A percentile compares a stretch with the other conserved stretches of the same genome.
phyloP scores from a whole-genome alignment of 1,284 basidiomycete species.

The Trichosporon faecale region DNA sequence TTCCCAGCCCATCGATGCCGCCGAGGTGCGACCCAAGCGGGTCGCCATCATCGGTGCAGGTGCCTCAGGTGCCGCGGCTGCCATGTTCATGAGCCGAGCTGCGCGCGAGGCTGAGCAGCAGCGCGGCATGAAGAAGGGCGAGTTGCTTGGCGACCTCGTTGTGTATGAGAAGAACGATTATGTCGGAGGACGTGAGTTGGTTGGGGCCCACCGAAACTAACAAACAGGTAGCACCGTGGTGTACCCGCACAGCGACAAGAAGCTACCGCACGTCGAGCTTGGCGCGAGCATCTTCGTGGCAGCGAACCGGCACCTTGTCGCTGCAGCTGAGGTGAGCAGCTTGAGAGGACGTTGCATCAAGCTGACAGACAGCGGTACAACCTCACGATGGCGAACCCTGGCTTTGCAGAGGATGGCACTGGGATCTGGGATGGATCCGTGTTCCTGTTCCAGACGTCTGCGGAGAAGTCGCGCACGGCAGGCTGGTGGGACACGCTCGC shows the following conservation, averaged over 20 bases:
- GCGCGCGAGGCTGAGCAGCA: constrained; percentile 63
- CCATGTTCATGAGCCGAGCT: constrained; percentile 70
- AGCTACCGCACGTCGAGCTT: constrained; percentile 65
- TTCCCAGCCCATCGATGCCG: neutral
- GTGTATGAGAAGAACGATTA: constrained; percentile 73
- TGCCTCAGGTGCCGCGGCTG: constrained; percentile 76
- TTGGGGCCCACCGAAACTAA: constrained; percentile 7
- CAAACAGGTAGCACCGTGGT: constrained; percentile 67
- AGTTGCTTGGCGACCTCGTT: constrained; percentile 64
- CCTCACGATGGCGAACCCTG: constrained; percentile 61
- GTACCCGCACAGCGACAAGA: constrained; percentile 68
- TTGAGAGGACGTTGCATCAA: constrained; percentile 41
- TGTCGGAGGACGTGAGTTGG: constrained; percentile 74
- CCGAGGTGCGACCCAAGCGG: constrained; percentile 29
- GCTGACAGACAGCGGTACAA: constrained; percentile 61
- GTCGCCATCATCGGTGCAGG: constrained; percentile 85
- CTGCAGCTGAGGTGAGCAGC: constrained; percentile 72
- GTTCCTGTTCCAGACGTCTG: constrained; percentile 63
- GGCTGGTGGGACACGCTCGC: constrained; percentile 72
- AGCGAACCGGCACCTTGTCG: constrained; percentile 76
- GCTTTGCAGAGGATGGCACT: constrained; percentile 39
- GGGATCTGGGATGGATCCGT: constrained; percentile 64
- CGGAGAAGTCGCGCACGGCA: constrained; percentile 37
- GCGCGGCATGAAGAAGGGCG: constrained; percentile 55
- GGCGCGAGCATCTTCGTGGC: constrained; percentile 86